Percentiles rank a stretch among this genome's conserved stretches.
phyloP scores from a whole-genome alignment of 1,284 basidiomycete genomes.

The Trichosporon inkin region DNA sequence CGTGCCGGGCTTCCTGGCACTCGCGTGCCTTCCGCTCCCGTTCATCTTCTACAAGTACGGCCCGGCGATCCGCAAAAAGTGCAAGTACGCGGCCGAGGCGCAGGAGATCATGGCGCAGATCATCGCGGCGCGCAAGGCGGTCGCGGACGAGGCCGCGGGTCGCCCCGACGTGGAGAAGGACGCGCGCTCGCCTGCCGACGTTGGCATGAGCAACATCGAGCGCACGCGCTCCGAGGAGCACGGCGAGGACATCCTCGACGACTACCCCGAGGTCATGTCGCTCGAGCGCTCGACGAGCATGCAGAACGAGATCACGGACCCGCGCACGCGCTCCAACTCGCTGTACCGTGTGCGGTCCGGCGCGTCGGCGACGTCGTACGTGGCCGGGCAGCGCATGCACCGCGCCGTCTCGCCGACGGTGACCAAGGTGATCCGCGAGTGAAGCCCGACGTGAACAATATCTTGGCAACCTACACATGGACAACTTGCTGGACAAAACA shows the following conservation, averaged over 20 bases:
- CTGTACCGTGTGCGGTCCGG: slow-evolving; percentile 5
- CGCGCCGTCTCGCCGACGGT: neutral
- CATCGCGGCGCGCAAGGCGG: slow-evolving; percentile 37
- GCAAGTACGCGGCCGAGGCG: slow-evolving; percentile 50
- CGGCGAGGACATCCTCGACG: slow-evolving; percentile 13
- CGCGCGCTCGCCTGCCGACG: neutral
- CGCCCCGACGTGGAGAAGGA: slow-evolving; percentile 19
- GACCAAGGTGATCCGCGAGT: neutral
- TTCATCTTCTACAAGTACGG: slow-evolving; percentile 57
- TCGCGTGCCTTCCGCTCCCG: slow-evolving; percentile 59
- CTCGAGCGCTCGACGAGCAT: slow-evolving; percentile 23
- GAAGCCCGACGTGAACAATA: neutral
- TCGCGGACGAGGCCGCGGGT: slow-evolving; percentile 6
- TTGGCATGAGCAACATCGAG: neutral
- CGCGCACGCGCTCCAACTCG: slow-evolving; percentile 8
- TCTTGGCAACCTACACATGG: no score
- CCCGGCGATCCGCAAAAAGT: slow-evolving; percentile 58
- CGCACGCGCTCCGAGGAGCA: slow-evolving; percentile 3
- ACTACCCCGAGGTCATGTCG: slow-evolving; percentile 19
- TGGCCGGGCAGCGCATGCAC: neutral
- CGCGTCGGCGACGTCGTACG: neutral
- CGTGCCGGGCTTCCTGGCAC: slow-evolving; percentile 60
- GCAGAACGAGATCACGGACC: slow-evolving; percentile 20
- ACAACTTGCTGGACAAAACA: no score
- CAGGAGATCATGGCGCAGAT: slow-evolving; percentile 38